Evolutionary conservation across 495 filamentous ascomycete species (phyloP).

Genomic region (Aspergillus asperescens): DNA sequence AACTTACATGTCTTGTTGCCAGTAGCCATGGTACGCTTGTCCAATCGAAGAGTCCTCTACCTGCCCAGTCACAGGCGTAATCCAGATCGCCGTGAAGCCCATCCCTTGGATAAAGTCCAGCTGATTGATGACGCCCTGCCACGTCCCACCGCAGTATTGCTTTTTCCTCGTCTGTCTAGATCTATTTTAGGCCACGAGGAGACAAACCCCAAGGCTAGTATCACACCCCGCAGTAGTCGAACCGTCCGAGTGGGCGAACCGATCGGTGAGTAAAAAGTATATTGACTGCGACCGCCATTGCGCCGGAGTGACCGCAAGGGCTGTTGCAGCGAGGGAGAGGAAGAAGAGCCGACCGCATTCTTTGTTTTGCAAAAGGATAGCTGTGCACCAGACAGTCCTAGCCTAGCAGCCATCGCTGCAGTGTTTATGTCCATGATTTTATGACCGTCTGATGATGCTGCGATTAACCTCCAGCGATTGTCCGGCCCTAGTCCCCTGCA

Average conservation of each 20-base stretch:
- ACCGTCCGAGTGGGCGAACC: slow-evolving; percentile 63
- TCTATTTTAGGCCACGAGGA: background rate
- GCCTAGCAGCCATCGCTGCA: no score
- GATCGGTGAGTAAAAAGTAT: slow-evolving; percentile 72
- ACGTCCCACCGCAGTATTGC: slow-evolving; percentile 72
- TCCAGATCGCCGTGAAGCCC: slow-evolving; percentile 83
- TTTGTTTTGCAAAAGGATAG: background rate
- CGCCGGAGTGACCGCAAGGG: slow-evolving; percentile 38
- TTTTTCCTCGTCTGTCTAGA: background rate
- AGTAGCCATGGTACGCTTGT: slow-evolving; percentile 68
- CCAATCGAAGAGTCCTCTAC: slow-evolving; percentile 50
- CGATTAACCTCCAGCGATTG: background rate
- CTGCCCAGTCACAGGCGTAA: slow-evolving; percentile 66
- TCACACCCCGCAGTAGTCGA: slow-evolving; percentile 54
- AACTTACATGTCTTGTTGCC: slow-evolving; percentile 60
- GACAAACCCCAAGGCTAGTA: slow-evolving; percentile 33
- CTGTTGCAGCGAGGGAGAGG: slow-evolving; percentile 20
- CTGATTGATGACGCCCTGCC: slow-evolving; percentile 63
- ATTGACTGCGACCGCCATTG: slow-evolving; percentile 62
- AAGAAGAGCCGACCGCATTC: slow-evolving; percentile 12
- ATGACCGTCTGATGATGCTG: background rate
- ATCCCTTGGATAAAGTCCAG: slow-evolving; percentile 59
- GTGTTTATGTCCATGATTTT: background rate
- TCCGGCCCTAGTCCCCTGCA: background rate
- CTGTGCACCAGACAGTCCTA: no score